phyloP scores from a whole-genome alignment of 345 rosid genomes.

The Corchorus olitorius region DNA sequence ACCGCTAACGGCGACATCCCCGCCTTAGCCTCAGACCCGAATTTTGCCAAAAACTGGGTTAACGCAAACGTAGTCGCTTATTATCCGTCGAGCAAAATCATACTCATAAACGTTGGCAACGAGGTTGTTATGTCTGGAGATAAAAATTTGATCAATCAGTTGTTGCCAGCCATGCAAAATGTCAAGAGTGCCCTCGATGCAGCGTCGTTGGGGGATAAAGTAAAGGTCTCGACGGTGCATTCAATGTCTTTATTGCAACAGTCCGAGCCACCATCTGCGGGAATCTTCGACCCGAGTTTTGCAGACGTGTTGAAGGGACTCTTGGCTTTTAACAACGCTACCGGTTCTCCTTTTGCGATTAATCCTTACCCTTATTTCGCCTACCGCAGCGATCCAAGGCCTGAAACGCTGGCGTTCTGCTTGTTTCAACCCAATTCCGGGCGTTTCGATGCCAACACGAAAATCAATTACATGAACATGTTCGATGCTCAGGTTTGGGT shows the following conservation, averaged over 20 bases:
- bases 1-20: conserved; percentile 72
- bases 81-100: conserved; percentile 82
- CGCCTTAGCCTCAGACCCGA: conserved; percentile 70
- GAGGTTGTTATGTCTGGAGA: conserved; percentile 60
- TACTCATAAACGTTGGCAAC: conserved; percentile 77
- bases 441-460: conserved; percentile 60
- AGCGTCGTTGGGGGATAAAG: conserved; percentile 58
- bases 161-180: conserved; percentile 84
- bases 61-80: conserved; percentile 64
- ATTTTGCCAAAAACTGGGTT: conserved; percentile 67
- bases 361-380: conserved; percentile 94
- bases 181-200: conserved; percentile 69
- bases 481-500: conserved; percentile 90
- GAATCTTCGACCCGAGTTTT: conserved; percentile 50
- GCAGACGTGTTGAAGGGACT: conserved; percentile 65
- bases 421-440: conserved; percentile 85
- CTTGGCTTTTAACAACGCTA: conserved; percentile 60
- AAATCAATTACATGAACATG: conserved; percentile 90
- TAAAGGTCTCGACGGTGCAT: conserved; percentile 84
- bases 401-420: conserved; percentile 78
- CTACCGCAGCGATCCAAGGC: conserved; percentile 67
- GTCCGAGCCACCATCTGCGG: conserved; percentile 83
- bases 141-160: conserved; percentile 49
- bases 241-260: conserved; percentile 63
- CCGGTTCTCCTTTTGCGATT: conserved; percentile 75